Evolutionary conservation across 1,284 basidiomycete genomes (phyloP).

Genomic region (Cryptococcus maquisensis): DNA sequence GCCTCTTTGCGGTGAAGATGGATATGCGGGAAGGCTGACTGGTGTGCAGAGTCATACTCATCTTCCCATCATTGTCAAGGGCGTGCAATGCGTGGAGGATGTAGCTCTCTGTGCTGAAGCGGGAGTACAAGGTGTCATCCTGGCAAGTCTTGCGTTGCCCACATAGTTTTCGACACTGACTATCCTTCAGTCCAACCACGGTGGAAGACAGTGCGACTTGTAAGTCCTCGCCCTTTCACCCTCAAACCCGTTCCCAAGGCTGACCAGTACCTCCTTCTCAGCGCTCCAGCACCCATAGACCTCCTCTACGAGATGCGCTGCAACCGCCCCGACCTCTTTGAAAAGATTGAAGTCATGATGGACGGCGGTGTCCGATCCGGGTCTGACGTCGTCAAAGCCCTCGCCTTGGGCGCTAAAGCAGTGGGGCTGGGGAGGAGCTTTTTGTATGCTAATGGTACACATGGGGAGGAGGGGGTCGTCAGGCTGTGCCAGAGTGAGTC

Average conservation of each 20-base stretch:
- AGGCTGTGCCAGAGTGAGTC: slow-evolving; percentile 52
- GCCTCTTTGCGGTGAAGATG: background rate
- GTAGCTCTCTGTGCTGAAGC: slow-evolving; percentile 52
- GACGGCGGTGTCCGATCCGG: slow-evolving; percentile 57
- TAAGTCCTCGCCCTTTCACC: slow-evolving; percentile 15
- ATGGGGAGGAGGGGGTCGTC: slow-evolving; percentile 54
- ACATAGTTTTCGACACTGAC: slow-evolving; percentile 26
- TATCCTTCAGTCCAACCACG: slow-evolving; percentile 51
- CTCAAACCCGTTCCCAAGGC: background rate
- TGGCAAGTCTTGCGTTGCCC: slow-evolving; percentile 28
- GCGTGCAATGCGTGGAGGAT: slow-evolving; percentile 55
- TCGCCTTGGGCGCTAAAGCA: slow-evolving; percentile 56
- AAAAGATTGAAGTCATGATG: slow-evolving; percentile 54
- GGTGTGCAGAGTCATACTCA: slow-evolving; percentile 45
- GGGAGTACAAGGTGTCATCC: slow-evolving; percentile 54
- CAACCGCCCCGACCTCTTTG: slow-evolving; percentile 51
- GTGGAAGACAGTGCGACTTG: slow-evolving; percentile 50
- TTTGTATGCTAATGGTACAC: slow-evolving; percentile 54
- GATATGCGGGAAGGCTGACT: slow-evolving; percentile 4
- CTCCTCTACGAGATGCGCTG: slow-evolving; percentile 51
- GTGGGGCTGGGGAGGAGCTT: slow-evolving; percentile 57
- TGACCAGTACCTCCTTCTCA: slow-evolving; percentile 13
- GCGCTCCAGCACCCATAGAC: slow-evolving; percentile 49
- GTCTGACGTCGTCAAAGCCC: slow-evolving; percentile 56
- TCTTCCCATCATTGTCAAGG: slow-evolving; percentile 53